phyloP scores from a whole-genome alignment of 1,284 basidiomycete species.

The Austroboletus novae-zelandiae region DNA sequence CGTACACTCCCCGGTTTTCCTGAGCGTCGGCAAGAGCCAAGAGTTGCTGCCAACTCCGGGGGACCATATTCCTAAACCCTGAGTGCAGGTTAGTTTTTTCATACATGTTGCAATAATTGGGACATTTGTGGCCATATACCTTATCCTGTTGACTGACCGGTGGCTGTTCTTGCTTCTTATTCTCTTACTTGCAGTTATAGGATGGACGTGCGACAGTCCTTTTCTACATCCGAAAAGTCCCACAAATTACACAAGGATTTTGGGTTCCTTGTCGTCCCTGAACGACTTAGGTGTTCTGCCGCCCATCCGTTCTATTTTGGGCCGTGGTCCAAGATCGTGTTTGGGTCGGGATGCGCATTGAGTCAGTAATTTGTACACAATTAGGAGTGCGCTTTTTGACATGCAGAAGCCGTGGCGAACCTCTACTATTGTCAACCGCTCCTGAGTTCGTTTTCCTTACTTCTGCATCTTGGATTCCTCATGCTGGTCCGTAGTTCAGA shows the following conservation, averaged over 20 bases:
- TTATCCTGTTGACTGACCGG: neutral
- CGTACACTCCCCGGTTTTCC: neutral
- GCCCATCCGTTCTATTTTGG: conserved; percentile 15
- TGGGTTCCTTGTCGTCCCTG: conserved; percentile 16
- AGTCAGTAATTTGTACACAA: conserved; percentile 10
- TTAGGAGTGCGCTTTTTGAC: conserved; percentile 4
- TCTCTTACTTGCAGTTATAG: conserved; percentile 1
- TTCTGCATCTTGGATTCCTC: neutral
- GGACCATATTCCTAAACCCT: too few relatives aligned
- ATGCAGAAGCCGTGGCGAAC: conserved; percentile 50
- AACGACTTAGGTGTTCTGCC: conserved; percentile 14
- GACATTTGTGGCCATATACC: conserved; percentile 12
- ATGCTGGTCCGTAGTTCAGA: conserved; percentile 40
- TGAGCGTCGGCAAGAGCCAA: too few relatives aligned
- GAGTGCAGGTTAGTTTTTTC: neutral
- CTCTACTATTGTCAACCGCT: conserved; percentile 74
- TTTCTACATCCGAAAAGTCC: neutral
- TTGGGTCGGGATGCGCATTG: conserved; percentile 17
- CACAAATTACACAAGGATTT: conserved; percentile 14
- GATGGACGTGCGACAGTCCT: conserved; percentile 18
- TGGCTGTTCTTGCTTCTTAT: neutral
- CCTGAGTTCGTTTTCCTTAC: conserved; percentile 41
- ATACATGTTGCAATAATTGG: neutral
- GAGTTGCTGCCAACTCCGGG: too few relatives aligned
- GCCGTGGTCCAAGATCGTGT: conserved; percentile 13